Percentiles rank a stretch among this genome's conserved stretches.
Evolutionary conservation across 1,284 basidiomycete genomes (phyloP).

Genomic region (Ceratobasidium sp.): DNA sequence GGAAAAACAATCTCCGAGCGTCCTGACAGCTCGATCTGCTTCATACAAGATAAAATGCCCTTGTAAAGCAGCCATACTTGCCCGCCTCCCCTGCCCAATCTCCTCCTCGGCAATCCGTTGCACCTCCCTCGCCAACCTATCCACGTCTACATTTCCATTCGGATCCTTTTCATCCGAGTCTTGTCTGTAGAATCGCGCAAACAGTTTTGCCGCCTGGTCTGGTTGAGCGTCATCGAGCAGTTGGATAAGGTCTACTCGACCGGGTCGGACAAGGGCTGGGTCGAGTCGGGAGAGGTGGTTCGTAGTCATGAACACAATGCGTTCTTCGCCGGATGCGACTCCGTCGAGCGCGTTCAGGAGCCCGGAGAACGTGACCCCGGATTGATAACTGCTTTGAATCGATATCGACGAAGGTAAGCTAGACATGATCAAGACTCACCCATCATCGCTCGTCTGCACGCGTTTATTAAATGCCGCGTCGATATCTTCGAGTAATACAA

Average conservation of each 20-base stretch:
- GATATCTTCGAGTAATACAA: constrained; percentile 96
- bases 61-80: constrained; percentile 95
- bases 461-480: constrained; percentile 98
- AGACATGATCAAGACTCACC: constrained; percentile 62
- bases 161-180: constrained; percentile 50
- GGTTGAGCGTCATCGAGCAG: constrained; percentile 91
- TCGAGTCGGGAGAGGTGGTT: constrained; percentile 80
- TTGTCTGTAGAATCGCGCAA: constrained; percentile 84
- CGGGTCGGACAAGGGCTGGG: constrained; percentile 72
- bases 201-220: constrained; percentile 83
- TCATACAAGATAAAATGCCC: constrained; percentile 89
- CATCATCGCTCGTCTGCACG: constrained; percentile 89
- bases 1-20: constrained; percentile 52
- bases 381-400: constrained; percentile 77
- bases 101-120: constrained; percentile 68
- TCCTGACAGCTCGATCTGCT: constrained; percentile 72
- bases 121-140: constrained; percentile 65
- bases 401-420: not conserved
- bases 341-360: constrained; percentile 98
- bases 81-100: constrained; percentile 65
- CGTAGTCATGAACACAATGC: constrained; percentile 99
- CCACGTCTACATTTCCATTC: constrained; percentile 60
- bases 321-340: constrained; percentile 95
- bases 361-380: constrained; percentile 96
- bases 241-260: constrained; percentile 90